Base-by-base conservation (phyloP, 331 rosid species). In the Rhamnella rubrinervis region DNA sequence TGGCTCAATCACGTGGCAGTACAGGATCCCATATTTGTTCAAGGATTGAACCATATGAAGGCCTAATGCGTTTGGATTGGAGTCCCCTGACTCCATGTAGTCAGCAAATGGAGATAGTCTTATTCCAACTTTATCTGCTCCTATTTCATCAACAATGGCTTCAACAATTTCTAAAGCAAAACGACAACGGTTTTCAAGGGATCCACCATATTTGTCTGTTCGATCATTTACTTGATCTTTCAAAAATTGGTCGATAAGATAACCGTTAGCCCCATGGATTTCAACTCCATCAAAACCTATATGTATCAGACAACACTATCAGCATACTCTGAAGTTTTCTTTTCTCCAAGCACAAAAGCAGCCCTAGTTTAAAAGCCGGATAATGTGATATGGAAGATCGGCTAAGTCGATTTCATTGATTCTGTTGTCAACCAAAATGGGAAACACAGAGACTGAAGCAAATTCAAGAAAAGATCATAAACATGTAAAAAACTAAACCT, bases 1-100 rank as follows among this genome's bases (percentile, higher is more conserved):
- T 51, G 68, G 75, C 61, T 50, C 67, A 14, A 49, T 61, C 61
- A 59, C 20, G 35, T 71, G 75, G 53, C 75, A 71, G 7, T 60
- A 71, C n/a, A 71, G 68, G 61, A 49, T 61, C 23, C 23, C 68
- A 31, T 31, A 71, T 31, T 61, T 71, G 38, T 61, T 71, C 12
- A 60, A 37, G 23, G 67, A 61, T 51, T 71, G 39, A 17, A 46
- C 75, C 38, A 49, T 28, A 39, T 71, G 59, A 37, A 71, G 68
- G 25, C 68, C 61, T 40, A 71, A 35, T 19, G 60, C 52, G 8
- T 49, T 11, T 50, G 68, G 75, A 70, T 70, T 49, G 17, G 60
- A 70, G 67, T 59, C 74, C 44, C 20, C 46, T 61, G 65, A 28
- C 31, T 37, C 65, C 47, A 6, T 61, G 8, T 28, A 61, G 20